Conservation (phyloP, 495 filamentous ascomycete species). For the Podospora fimiseda region DNA sequence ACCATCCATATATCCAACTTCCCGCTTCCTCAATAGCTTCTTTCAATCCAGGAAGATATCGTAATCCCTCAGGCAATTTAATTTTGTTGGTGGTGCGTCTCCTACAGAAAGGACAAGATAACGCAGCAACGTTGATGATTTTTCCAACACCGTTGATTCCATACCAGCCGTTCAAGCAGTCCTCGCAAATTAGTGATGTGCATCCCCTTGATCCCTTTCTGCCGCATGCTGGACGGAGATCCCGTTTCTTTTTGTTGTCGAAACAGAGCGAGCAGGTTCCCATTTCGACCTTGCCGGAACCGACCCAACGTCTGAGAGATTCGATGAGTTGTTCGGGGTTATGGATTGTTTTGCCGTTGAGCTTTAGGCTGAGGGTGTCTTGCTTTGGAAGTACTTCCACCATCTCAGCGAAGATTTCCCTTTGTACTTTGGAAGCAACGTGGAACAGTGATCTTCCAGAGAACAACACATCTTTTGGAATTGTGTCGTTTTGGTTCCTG, state of each 20-base stretch:
- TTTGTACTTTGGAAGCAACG: slow-evolving; percentile 22
- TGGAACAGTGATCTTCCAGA: slow-evolving; percentile 33
- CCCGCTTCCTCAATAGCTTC: slow-evolving; percentile 28
- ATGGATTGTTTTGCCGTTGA: slow-evolving; percentile 34
- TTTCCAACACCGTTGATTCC: slow-evolving; percentile 22
- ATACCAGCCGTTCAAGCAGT: slow-evolving; percentile 22
- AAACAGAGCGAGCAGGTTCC: slow-evolving; percentile 38
- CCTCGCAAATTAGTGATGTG: slow-evolving; percentile 15
- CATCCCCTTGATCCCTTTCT: slow-evolving; percentile 15
- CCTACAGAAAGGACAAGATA: slow-evolving; percentile 40
- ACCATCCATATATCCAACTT: slow-evolving; percentile 40
- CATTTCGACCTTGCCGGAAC: slow-evolving; percentile 24
- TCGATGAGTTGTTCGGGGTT: slow-evolving; percentile 29
- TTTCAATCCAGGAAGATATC: slow-evolving; percentile 11
- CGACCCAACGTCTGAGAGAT: slow-evolving; percentile 28
- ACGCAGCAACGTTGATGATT: slow-evolving; percentile 37
- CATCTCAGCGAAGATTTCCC: slow-evolving; percentile 24
- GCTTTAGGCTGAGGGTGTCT: slow-evolving; percentile 11
- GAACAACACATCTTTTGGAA: slow-evolving; percentile 24
- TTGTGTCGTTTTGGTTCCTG: slow-evolving; percentile 24
- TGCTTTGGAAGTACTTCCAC: slow-evolving; percentile 30
- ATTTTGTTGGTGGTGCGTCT: slow-evolving; percentile 25
- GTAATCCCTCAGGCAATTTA: slow-evolving; percentile 16
- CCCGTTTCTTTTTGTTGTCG: slow-evolving; percentile 22
- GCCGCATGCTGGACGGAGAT: slow-evolving; percentile 19